Conservation (phyloP, 1,284 basidiomycete species). For the Uromyces viciae-fabae region DNA sequence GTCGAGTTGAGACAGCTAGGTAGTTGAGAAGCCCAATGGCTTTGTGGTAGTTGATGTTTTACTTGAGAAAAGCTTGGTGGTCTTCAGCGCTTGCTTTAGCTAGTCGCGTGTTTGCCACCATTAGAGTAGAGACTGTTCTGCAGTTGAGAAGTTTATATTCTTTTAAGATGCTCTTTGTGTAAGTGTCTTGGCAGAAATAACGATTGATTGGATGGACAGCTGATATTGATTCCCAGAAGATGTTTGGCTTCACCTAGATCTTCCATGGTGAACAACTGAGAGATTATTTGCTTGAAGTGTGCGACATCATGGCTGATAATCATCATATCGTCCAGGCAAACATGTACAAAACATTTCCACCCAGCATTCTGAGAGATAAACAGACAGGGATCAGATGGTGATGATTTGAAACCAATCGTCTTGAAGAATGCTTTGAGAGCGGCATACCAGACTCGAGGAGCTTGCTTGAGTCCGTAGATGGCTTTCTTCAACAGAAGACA, state of each 20-base stretch:
- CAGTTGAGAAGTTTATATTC: not conserved
- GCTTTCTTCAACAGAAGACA: not conserved
- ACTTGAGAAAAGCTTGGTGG: not conserved
- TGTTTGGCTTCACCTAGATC: not conserved
- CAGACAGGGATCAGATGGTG: not conserved
- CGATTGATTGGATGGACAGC: not conserved
- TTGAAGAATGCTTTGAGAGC: not conserved
- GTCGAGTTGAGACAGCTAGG: not conserved
- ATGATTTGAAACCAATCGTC: not conserved
- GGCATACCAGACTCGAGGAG: not conserved
- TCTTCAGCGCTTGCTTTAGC: not conserved
- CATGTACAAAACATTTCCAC: slow-evolving; percentile 16
- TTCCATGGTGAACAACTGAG: not conserved
- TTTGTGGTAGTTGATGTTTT: not conserved
- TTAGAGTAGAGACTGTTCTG: not conserved
- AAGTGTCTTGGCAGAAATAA: not conserved
- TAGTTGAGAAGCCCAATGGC: not conserved
- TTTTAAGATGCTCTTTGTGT: not conserved
- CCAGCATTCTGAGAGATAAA: not conserved
- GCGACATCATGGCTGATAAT: not conserved
- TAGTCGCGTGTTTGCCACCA: not conserved
- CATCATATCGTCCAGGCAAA: not conserved
- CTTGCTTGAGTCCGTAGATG: not conserved
- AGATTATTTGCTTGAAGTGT: not conserved
- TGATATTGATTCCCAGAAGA: not conserved